Percentiles rank a stretch among this genome's conserved stretches.
These are phyloP conservation scores for Zygosaccharomyces siamensis DNA, from an alignment of 805 yeast species.

Conservation along the genomic window DNA sequence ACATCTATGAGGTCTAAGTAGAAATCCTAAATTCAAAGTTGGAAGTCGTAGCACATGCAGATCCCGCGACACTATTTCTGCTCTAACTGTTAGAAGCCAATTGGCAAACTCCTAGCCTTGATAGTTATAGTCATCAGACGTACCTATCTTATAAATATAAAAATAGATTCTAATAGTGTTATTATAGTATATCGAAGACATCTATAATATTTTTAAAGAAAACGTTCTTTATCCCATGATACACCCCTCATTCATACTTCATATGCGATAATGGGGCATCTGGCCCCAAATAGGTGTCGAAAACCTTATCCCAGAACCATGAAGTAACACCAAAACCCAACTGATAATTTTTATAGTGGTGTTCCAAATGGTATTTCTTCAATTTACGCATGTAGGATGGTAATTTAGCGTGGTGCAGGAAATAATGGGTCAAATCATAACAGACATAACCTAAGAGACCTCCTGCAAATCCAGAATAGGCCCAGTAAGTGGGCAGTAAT, in stretches of 20 bases:
- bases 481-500: conserved; percentile 73
- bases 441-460: conserved; percentile 89
- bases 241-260: conserved; percentile 28
- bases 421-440: conserved; percentile 92
- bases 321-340: conserved; percentile 95
- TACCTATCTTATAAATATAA: too few relatives aligned
- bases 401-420: conserved; percentile 80
- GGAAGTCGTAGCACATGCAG: too few relatives aligned
- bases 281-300: conserved; percentile 68
- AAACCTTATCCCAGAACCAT: conserved; percentile 89
- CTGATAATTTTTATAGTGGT: conserved; percentile 95
- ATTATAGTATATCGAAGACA: too few relatives aligned
- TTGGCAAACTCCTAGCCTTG: too few relatives aligned
- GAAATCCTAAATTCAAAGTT: too few relatives aligned
- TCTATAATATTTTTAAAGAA: neutral
- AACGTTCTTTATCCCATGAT: neutral
- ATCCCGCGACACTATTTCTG: too few relatives aligned
- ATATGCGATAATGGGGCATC: conserved; percentile 35
- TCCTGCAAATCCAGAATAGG: conserved; percentile 92
- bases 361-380: conserved; percentile 91
- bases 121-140: too few relatives aligned
- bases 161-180: too few relatives aligned
- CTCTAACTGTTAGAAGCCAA: too few relatives aligned
- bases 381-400: conserved; percentile 72
- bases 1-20: too few relatives aligned